Base-by-base conservation (phyloP, 2,329 filamentous ascomycete species). In the Stachybotrys chlorohalonatus region DNA sequence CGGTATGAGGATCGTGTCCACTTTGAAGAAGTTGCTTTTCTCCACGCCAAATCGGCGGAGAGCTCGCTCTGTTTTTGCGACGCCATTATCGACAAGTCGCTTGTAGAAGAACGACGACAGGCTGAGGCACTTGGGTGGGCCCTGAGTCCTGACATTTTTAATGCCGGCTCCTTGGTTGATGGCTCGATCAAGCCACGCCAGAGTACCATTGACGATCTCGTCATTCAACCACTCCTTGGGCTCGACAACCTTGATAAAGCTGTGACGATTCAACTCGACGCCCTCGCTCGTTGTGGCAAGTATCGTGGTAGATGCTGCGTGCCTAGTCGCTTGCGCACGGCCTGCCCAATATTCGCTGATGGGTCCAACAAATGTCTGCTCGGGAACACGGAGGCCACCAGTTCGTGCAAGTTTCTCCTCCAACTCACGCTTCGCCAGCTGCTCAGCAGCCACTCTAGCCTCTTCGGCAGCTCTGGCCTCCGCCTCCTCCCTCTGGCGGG, bases 151-250 rank as follows among this genome's bases (percentile, higher is more conserved):
- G 56, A 69, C 62, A 58, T 77, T 73, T 52, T 72, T 73, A 53
- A 77, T 76, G 31, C 83, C 83, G 31, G 76, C 77, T 36, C 77
- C 71, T 55, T 75, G 70, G 64, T 87, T 86, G 62, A 84, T 70
- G 52, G 77, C 77, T 15, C 76, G 73, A 51, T 84, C 82, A 13
- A 90, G 71, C 63, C 82, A 80, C 31, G 77, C 70, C 31, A 90
- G 75, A 51, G 82, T 81, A 13, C 81, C 81, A 61, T 90, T 89
- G 61, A 93, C 81, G 52, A 87, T 81, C 60, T 89, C 85, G 66
- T 92, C 89, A 59, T 92, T 91, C 7, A 93, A 77, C 88, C 88
- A 93, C 31, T 75, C 75, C 0, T 70, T 75, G 8, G 72, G 67
- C 16, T 74, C 73, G 15, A 86, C 74, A 7, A 91, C 70, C 50